Percentiles rank a stretch among this genome's conserved stretches.
Conservation (phyloP, 441 rosid species). For the Aquilaria agallochum region DNA sequence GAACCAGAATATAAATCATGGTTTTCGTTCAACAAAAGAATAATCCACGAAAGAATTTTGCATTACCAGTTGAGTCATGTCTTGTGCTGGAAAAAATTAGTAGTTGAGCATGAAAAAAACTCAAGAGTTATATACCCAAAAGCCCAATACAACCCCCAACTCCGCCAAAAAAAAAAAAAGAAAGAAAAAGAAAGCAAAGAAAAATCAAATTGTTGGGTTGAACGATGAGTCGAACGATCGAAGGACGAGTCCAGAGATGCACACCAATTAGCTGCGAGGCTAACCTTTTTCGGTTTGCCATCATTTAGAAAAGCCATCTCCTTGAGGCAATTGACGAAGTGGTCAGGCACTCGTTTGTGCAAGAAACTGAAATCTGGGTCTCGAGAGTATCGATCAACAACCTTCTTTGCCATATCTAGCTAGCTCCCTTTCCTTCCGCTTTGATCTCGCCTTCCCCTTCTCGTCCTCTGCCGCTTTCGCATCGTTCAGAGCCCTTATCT, state of each 20-base stretch:
- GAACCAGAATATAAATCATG: too few species aligned
- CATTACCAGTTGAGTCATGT: too few species aligned
- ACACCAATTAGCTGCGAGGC: conserved; percentile 54
- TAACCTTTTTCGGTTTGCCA: conserved; percentile 25
- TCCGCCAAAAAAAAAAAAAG: too few species aligned
- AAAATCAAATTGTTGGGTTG: too few species aligned
- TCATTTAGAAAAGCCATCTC: conserved; percentile 22
- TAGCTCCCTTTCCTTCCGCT: conserved; percentile 27
- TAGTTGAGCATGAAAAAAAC: too few species aligned
- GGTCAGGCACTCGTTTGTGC: conserved; percentile 21
- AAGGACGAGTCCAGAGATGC: conserved; percentile 40
- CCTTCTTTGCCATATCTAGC: conserved; percentile 29
- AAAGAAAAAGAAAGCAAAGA: too few species aligned
- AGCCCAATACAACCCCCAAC: too few species aligned
- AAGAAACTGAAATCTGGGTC: conserved; percentile 33
- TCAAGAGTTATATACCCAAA: too few species aligned
- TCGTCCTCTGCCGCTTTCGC: background rate
- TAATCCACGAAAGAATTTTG: too few species aligned
- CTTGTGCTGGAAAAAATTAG: too few species aligned
- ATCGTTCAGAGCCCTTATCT: background rate
- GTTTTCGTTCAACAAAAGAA: too few species aligned
- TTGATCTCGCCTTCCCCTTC: conserved; percentile 25
- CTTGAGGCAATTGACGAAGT: conserved; percentile 34
- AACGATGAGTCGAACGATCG: conserved; percentile 22
- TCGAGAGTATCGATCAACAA: conserved; percentile 26